Percentiles rank a stretch among this genome's conserved stretches.
These are phyloP conservation scores for Fusarium pininemorale DNA, from an alignment of 2,329 filamentous ascomycete species.

Conservation along the genomic window DNA sequence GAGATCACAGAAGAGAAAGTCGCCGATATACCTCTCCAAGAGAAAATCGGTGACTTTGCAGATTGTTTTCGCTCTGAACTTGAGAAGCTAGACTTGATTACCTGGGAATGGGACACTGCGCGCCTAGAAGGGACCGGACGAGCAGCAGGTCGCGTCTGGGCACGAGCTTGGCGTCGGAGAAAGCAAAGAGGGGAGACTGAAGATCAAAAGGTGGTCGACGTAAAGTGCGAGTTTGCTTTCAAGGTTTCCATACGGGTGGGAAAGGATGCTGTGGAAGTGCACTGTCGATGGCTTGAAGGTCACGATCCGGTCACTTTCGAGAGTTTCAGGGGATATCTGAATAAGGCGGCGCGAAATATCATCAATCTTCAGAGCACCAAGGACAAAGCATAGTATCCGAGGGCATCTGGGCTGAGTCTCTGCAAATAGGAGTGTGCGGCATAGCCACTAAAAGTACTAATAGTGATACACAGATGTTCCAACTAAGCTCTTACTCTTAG, in stretches of 20 bases:
- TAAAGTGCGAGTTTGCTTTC: constrained; percentile 64
- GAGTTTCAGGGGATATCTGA: constrained; percentile 86
- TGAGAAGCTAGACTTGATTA: constrained; percentile 62
- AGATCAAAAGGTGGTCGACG: constrained; percentile 28
- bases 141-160: constrained; percentile 80
- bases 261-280: constrained; percentile 55
- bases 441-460: background rate
- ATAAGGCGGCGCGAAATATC: constrained; percentile 47
- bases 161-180: constrained; percentile 74
- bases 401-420: background rate
- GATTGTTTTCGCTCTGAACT: constrained; percentile 57
- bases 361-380: background rate
- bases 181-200: constrained; percentile 53
- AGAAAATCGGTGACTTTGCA: constrained; percentile 52
- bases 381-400: background rate
- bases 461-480: background rate
- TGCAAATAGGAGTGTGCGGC: background rate
- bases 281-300: constrained; percentile 75
- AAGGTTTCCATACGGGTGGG: constrained; percentile 59
- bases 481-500: constrained; percentile 22
- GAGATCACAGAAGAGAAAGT: constrained; percentile 51
- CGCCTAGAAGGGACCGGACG: constrained; percentile 68
- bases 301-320: constrained; percentile 79
- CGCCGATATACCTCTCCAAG: constrained; percentile 56
- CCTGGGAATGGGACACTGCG: constrained; percentile 70